Evolutionary conservation across 257 asterid species (phyloP).

Genomic region (Ophiorrhiza pumila): DNA sequence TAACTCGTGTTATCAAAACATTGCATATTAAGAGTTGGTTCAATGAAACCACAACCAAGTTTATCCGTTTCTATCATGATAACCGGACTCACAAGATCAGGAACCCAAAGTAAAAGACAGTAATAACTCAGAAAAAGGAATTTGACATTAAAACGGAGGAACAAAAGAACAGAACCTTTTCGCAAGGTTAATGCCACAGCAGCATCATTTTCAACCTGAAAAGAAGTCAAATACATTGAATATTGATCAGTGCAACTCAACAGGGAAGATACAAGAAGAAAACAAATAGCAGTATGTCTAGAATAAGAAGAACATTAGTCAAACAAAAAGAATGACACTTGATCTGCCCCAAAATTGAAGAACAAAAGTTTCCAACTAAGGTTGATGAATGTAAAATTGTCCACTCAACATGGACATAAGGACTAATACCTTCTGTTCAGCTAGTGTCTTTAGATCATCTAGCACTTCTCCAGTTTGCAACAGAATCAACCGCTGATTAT

Average conservation of each 20-base stretch:
- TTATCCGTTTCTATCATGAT: neutral
- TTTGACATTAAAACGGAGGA: neutral
- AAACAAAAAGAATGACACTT: neutral
- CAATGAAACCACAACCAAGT: neutral
- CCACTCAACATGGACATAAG: neutral
- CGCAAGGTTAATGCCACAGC: constrained; percentile 81
- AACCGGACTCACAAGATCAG: neutral
- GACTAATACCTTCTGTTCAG: constrained; percentile 72
- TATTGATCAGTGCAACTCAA: constrained; percentile 5
- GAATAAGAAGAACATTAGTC: neutral
- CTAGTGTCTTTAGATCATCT: constrained; percentile 79
- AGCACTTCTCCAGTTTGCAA: constrained; percentile 52
- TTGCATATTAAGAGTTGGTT: neutral
- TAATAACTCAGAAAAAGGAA: neutral
- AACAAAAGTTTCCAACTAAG: neutral
- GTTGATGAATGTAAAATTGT: neutral
- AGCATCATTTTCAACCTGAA: constrained; percentile 89
- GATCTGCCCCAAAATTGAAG: neutral
- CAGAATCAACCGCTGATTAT: constrained; percentile 65
- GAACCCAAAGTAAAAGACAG: neutral
- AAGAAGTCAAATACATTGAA: constrained; percentile 2
- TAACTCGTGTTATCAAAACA: neutral
- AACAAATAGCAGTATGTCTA: neutral
- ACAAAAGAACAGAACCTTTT: constrained; percentile 56
- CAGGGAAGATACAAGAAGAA: neutral